Conservation (phyloP, 495 filamentous ascomycete genomes). For the Penicillium lividum region DNA sequence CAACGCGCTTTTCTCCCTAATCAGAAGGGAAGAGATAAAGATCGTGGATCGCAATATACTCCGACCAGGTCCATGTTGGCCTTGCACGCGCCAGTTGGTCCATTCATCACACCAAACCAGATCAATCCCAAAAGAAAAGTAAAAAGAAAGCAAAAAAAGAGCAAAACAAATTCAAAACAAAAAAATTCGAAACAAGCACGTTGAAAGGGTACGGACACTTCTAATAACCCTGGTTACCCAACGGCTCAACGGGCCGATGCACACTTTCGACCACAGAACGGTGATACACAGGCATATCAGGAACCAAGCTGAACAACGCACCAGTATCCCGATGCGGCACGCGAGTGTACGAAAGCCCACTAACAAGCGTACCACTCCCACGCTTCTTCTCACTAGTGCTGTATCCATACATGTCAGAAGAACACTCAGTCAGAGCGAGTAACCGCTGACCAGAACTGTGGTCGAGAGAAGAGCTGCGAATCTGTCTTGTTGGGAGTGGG, state of each 20-base stretch:
- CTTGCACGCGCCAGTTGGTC: neutral
- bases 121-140: neutral
- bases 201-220: neutral
- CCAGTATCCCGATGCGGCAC: slow-evolving; percentile 25
- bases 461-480: slow-evolving; percentile 26
- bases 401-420: slow-evolving; percentile 39
- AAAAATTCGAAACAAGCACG: neutral
- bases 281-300: slow-evolving; percentile 28
- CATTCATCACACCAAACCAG: neutral
- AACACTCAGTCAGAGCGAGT: slow-evolving; percentile 24
- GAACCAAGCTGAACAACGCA: slow-evolving; percentile 15
- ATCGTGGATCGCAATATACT: neutral
- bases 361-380: slow-evolving; percentile 26
- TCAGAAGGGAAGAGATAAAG: neutral
- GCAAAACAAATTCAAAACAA: neutral
- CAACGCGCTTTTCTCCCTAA: neutral
- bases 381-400: slow-evolving; percentile 32
- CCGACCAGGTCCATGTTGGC: neutral
- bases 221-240: slow-evolving; percentile 31
- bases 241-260: slow-evolving; percentile 27
- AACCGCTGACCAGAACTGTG: slow-evolving; percentile 20
- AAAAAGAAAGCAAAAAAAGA: neutral
- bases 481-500: slow-evolving; percentile 14
- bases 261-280: slow-evolving; percentile 20
- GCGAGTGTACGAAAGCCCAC: slow-evolving; percentile 41